Evolutionary conservation across 1,284 basidiomycete genomes (phyloP), one percentile per base, ranked within the genome.

Genomic region (Sporisorium reilianum): DNA sequence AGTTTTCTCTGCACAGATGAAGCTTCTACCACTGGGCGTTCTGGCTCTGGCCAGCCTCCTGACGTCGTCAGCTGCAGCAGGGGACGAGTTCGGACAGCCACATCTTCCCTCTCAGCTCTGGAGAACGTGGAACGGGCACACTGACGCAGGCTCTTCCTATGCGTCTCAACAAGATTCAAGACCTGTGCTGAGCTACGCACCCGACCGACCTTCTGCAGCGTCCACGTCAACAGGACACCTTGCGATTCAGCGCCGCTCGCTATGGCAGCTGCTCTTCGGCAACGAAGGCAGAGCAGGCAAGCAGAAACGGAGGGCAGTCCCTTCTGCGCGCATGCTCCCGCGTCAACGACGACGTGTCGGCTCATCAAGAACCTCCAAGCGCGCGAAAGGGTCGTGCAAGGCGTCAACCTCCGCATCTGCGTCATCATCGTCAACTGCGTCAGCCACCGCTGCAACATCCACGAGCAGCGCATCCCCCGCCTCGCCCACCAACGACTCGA

Each of bases 301-400:
- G 23, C 58, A 46, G 62, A 75, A 64, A 55, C 20, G 72, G 72
- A 70, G 72, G 66, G 66, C 63, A 66, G 72, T 65, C 66, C 66
- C 63, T 64, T 75, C 72, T 55, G 32, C 55, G 16, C 64, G 50
- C 7, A 41, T 60, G 16, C 44, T 41, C 14, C 50, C 41, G 20
- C 52, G 55, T 46, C 40, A 38, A 23, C 44, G 30, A 44, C 58
- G 38, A 25, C 30, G 41, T 14, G 34, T 18, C 14, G 23, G 34
- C 16, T 40, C 49, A 28, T 28, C 55, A 30, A 49, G 25, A 22
- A 62, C 38, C 20, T 49, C 52, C 4, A 55, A 53, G 18, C 60
- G 64, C 38, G 26, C 34, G 18, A 62, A 54, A 36, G 42, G 52
- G 0, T 44, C 72, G 3, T 75, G 67, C 49, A 71, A 64, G 40